Percentiles rank a stretch among this genome's conserved stretches.
These are phyloP conservation scores for Cryomyces minteri DNA, from an alignment of 495 filamentous ascomycete genomes.

Conservation along the genomic window DNA sequence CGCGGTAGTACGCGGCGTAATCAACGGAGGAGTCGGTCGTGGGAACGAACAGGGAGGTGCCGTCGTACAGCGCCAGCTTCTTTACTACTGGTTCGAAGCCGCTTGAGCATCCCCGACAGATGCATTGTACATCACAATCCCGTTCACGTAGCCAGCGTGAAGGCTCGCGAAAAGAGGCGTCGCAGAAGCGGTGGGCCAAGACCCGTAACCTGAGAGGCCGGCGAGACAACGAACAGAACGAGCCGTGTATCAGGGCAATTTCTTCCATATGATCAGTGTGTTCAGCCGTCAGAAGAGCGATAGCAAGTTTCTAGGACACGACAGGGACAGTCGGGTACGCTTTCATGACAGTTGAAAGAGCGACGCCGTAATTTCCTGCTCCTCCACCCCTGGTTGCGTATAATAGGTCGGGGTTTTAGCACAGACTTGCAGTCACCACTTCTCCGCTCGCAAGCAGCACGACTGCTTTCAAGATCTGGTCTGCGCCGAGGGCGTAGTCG, in stretches of 20 bases:
- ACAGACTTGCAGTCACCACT: conserved; percentile 5
- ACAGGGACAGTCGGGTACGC: conserved; percentile 3
- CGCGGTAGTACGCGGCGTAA: conserved; percentile 19
- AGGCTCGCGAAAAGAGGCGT: conserved; percentile 10
- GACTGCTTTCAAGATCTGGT: conserved; percentile 5
- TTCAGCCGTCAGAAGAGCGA: conserved; percentile 9
- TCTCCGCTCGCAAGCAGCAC: conserved; percentile 7
- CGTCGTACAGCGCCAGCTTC: conserved; percentile 13
- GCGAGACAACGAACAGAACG: conserved; percentile 9
- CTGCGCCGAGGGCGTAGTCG: conserved; percentile 5
- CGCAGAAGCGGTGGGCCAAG: conserved; percentile 17
- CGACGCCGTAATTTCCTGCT: conserved; percentile 5
- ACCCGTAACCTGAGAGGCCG: conserved; percentile 18
- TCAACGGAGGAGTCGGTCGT: conserved; percentile 14
- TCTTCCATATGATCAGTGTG: conserved; percentile 12
- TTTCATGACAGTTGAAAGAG: conserved; percentile 2
- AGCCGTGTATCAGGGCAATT: conserved; percentile 9
- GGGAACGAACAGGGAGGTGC: conserved; percentile 14
- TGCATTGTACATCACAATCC: conserved; percentile 15
- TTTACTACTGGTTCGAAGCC: conserved; percentile 11
- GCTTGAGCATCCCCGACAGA: conserved; percentile 9
- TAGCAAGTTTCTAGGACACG: conserved; percentile 1
- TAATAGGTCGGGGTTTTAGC: conserved; percentile 8
- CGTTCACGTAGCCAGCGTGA: conserved; percentile 20
- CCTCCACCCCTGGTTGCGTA: conserved; percentile 10